phyloP scores from a whole-genome alignment of 352 stramenopile genomes.

The Phytophthora litchii region DNA sequence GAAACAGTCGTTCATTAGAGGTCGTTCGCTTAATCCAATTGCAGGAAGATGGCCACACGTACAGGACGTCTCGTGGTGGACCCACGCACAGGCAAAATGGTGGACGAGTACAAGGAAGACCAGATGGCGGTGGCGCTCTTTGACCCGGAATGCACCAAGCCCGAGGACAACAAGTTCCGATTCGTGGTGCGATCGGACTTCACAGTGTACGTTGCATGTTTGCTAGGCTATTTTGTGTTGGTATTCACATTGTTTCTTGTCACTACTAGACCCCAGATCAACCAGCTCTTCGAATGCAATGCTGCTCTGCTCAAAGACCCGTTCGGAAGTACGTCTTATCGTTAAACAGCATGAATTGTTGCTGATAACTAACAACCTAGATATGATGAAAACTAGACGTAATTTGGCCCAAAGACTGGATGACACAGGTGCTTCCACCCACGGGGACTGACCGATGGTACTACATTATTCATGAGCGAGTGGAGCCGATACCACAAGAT shows the following conservation, averaged over 20 bases:
- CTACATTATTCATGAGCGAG: conserved; percentile 71
- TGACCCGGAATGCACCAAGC: conserved; percentile 43
- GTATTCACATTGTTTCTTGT: background rate
- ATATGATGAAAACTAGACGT: conserved; percentile 47
- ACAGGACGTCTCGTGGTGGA: conserved; percentile 67
- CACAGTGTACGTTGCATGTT: conserved; percentile 45
- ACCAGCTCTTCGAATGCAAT: conserved; percentile 68
- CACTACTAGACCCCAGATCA: conserved; percentile 49
- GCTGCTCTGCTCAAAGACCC: conserved; percentile 65
- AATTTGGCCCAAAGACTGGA: conserved; percentile 78
- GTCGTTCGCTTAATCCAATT: background rate
- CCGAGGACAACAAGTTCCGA: conserved; percentile 49
- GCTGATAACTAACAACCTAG: background rate
- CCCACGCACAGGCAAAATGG: conserved; percentile 58
- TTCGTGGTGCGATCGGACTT: conserved; percentile 62
- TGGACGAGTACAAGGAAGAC: conserved; percentile 73
- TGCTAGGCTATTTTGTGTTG: background rate
- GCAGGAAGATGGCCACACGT: conserved; percentile 48
- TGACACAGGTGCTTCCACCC: conserved; percentile 58
- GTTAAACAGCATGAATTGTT: background rate
- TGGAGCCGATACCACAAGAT: conserved; percentile 63
- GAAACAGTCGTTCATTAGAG: background rate
- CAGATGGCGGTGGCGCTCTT: conserved; percentile 68
- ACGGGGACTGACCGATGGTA: conserved; percentile 62
- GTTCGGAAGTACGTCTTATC: conserved; percentile 53